A percentile compares a stretch with the other conserved stretches of the same genome.
phyloP scores from a whole-genome alignment of 495 filamentous ascomycete species.

The Lasiosphaeriaceae sp. region DNA sequence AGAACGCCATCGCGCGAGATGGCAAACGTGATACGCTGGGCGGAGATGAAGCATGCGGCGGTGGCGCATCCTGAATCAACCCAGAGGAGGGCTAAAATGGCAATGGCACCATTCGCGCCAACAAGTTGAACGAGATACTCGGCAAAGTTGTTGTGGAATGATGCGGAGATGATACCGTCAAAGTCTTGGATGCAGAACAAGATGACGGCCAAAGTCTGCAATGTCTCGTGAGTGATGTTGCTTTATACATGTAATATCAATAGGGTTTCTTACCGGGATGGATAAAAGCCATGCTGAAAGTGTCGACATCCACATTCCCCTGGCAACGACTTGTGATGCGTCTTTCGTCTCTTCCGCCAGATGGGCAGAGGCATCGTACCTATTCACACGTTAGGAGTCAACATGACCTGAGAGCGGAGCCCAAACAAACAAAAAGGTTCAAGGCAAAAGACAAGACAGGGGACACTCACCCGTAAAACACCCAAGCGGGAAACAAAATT shows the following conservation, averaged over 20 bases:
- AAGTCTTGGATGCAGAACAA: slow-evolving; percentile 33
- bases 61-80: slow-evolving; percentile 29
- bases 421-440: too few species aligned
- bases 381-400: too few species aligned
- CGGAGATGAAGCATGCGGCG: slow-evolving; percentile 29
- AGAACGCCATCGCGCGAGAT: slow-evolving; percentile 31
- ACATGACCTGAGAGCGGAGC: too few species aligned
- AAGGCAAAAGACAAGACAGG: not conserved
- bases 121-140: slow-evolving; percentile 33
- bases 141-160: slow-evolving; percentile 33
- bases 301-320: slow-evolving; percentile 35
- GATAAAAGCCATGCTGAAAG: slow-evolving; percentile 29
- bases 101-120: slow-evolving; percentile 24
- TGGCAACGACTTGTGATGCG: slow-evolving; percentile 30
- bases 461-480: slow-evolving; percentile 23
- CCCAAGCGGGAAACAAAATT: slow-evolving; percentile 25
- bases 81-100: slow-evolving; percentile 27
- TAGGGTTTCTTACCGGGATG: slow-evolving; percentile 16
- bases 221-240: too few species aligned
- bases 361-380: slow-evolving; percentile 30
- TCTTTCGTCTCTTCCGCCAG: slow-evolving; percentile 48
- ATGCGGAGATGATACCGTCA: slow-evolving; percentile 20
- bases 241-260: not conserved
- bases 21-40: slow-evolving; percentile 34
- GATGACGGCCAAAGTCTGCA: slow-evolving; percentile 23